Evolutionary conservation across 805 yeast species (phyloP), one percentile per base, ranked within the genome.

Genomic region (Kluyveromyces nonfermentans): DNA sequence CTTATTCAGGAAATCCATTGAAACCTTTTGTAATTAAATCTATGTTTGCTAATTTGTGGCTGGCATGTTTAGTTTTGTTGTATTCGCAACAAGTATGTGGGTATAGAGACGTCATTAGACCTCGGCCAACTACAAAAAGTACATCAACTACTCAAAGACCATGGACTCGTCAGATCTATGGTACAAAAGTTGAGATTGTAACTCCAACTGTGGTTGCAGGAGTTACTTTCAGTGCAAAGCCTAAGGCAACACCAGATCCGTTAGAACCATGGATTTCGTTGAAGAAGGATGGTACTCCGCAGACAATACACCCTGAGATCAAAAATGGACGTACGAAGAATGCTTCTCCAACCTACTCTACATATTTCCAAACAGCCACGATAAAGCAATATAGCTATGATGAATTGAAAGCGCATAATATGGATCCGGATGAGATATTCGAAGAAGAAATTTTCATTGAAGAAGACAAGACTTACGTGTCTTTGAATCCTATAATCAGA

Each of bases 261-360:
- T 72, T 86, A 50, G 79, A 78, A 46, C 87, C 86, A 7, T 87
- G 96, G 96, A 69, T 87, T 33, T 75, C 86, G 2, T 69, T 87
- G 56, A 74, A 86, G 46, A 79, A 81, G 49, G 77, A 81, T 48
- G 96, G 96, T 15, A 62, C 72, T 8, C 95, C 96, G 43, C 80
- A 82, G 59, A 86, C 95, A 0, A 76, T 87, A 40, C 71, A 67
- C 34, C 96, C 96, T 3, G 73, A 85, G 55, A 55, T 78, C 56
- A 85, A 86, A 52, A 78, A 81, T 51, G 95, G 95, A 9, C 65
- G 64, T 41, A 79, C 82, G 28, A 74, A 77, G 51, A 74, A 83
- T 40, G 78, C 75, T 5, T 68, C 71, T 14, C 96, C 96, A 12
- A 78, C 78, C 41, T 82, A 84, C 53, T 76, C 80, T 5, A 85